phyloP scores from a whole-genome alignment of 805 yeast species.

The Metschnikowia reukaufii region DNA sequence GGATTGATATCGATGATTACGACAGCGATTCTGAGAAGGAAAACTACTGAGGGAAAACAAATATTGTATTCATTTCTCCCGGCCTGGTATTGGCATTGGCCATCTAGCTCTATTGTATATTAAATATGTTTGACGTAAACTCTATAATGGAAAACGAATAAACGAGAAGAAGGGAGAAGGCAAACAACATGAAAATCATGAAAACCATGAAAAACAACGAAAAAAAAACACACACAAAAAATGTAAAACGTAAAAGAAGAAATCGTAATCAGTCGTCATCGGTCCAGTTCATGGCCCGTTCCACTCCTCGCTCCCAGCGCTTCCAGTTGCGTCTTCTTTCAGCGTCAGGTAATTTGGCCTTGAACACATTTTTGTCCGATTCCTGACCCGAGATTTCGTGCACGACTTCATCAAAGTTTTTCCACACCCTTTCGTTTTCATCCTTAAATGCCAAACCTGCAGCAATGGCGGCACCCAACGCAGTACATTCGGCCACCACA shows the following conservation, averaged over 20 bases:
- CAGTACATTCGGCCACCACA: slow-evolving; percentile 84
- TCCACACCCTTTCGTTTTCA: slow-evolving; percentile 65
- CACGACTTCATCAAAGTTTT: slow-evolving; percentile 66
- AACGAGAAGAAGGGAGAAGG: no score
- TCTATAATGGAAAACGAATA: background rate
- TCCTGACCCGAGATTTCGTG: slow-evolving; percentile 36
- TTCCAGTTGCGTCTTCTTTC: slow-evolving; percentile 64
- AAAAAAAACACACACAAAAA: no score
- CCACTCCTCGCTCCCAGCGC: slow-evolving; percentile 84
- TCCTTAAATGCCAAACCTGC: slow-evolving; percentile 69
- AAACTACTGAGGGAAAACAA: no score
- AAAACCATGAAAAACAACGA: no score
- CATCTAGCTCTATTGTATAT: slow-evolving; percentile 2
- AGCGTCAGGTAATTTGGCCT: slow-evolving; percentile 49
- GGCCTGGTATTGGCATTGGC: background rate
- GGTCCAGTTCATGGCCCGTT: slow-evolving; percentile 81
- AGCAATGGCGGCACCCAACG: slow-evolving; percentile 94
- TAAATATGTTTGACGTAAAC: background rate
- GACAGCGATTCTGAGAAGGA: slow-evolving; percentile 18
- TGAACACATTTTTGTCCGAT: slow-evolving; percentile 28
- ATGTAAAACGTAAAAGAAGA: no score
- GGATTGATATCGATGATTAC: slow-evolving; percentile 28
- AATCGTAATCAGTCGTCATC: slow-evolving; percentile 29
- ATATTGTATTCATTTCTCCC: background rate
- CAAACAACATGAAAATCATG: no score